These are phyloP conservation scores for Solanum medicagineum DNA, from an alignment of 257 asterid species.

Conservation along the genomic window DNA sequence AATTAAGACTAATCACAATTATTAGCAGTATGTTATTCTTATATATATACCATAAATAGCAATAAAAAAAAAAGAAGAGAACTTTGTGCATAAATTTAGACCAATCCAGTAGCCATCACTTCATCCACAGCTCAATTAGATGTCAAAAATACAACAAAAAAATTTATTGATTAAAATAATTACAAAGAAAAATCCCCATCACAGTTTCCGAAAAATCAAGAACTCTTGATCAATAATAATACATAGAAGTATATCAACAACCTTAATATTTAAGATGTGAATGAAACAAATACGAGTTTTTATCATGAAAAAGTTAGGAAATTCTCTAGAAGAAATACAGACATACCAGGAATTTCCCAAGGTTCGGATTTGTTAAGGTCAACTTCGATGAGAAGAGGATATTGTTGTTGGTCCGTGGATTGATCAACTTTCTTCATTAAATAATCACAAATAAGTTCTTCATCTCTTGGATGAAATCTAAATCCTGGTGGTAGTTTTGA, in stretches of 20 bases:
- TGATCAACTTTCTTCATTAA: slow-evolving; percentile 42
- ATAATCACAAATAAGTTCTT: slow-evolving; percentile 75
- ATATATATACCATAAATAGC: not conserved
- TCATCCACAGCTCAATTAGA: not conserved
- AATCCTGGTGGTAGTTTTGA: slow-evolving; percentile 86
- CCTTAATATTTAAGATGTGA: not conserved
- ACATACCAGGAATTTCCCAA: slow-evolving; percentile 89
- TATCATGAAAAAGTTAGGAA: not conserved
- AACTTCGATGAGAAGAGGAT: slow-evolving; percentile 51
- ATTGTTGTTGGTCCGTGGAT: not conserved
- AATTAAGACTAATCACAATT: not conserved
- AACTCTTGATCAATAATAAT: not conserved
- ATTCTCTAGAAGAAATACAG: not conserved
- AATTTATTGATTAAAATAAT: not conserved
- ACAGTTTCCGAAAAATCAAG: not conserved
- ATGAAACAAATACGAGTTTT: not conserved
- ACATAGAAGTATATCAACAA: not conserved
- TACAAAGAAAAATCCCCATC: not conserved
- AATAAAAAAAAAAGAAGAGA: not conserved
- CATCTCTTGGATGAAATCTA: slow-evolving; percentile 78
- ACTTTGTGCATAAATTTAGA: not conserved
- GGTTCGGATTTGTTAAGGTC: slow-evolving; percentile 91
- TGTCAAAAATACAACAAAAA: not conserved
- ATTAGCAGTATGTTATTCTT: not conserved
- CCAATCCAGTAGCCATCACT: not conserved